Percentiles rank a stretch among this genome's conserved stretches.
Conservation (phyloP, 2,329 filamentous ascomycete genomes). For the Penicillium sp. region DNA sequence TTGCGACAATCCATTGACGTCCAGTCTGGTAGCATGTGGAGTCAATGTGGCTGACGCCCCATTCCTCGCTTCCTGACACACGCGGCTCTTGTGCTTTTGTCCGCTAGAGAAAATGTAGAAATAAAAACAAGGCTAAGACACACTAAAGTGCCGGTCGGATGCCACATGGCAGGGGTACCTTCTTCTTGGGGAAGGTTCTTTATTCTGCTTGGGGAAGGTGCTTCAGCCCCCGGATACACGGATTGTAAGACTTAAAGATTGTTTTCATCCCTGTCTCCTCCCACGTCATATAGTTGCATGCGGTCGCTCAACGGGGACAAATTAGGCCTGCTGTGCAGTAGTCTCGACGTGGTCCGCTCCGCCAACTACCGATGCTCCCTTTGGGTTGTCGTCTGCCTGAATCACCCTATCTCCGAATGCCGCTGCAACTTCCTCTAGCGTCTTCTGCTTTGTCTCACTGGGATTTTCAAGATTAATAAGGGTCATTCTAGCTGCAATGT, state of each 20-base stretch:
- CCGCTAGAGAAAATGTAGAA: not conserved
- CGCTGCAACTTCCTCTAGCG: slow-evolving; percentile 51
- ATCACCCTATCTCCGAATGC: slow-evolving; percentile 51
- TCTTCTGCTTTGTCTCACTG: slow-evolving; percentile 50
- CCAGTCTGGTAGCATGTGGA: not conserved
- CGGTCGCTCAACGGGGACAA: not conserved
- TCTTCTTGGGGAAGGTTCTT: not conserved
- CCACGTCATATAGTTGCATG: not conserved
- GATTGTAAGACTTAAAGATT: not conserved
- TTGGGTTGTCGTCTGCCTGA: slow-evolving; percentile 23
- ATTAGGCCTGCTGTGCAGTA: slow-evolving; percentile 1
- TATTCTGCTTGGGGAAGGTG: not conserved
- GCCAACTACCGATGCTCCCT: slow-evolving; percentile 26
- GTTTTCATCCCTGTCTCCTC: not conserved
- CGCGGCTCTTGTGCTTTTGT: not conserved
- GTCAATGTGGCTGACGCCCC: not conserved
- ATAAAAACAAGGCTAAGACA: not conserved
- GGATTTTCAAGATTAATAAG: not conserved
- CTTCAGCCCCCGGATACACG: not conserved
- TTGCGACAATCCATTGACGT: not conserved
- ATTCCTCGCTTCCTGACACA: not conserved
- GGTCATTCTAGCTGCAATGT: not conserved
- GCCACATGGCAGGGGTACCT: not conserved
- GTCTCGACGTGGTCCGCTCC: slow-evolving; percentile 21
- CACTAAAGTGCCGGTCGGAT: not conserved